phyloP scores from a whole-genome alignment of 768 basidiomycete genomes.

The Agaricus blazei region DNA sequence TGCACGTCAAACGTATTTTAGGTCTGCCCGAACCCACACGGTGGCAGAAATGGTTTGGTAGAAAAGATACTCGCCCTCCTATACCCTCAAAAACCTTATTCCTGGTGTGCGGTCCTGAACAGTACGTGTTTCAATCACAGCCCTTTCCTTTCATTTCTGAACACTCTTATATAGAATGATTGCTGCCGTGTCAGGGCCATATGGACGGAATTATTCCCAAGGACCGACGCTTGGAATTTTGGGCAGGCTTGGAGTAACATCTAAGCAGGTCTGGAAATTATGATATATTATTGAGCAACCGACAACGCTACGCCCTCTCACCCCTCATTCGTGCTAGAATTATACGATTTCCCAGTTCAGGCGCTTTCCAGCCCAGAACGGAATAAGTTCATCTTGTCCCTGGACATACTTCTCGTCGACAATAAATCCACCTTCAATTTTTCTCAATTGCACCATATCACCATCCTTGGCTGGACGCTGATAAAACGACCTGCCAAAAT shows the following conservation, averaged over 20 bases:
- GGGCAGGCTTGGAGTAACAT: constrained; percentile 55
- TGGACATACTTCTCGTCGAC: constrained; percentile 46
- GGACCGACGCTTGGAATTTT: constrained; percentile 65
- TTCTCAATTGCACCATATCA: constrained; percentile 39
- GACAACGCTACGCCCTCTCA: neutral
- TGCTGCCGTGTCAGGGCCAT: constrained; percentile 66
- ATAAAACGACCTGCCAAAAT: constrained; percentile 81
- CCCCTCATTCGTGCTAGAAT: neutral
- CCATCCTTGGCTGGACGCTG: constrained; percentile 25
- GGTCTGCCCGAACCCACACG: constrained; percentile 20
- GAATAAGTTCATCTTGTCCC: constrained; percentile 54
- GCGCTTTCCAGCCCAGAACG: constrained; percentile 85
- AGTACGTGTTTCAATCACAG: constrained; percentile 38
- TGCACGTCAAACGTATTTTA: constrained; percentile 39
- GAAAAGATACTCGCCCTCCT: constrained; percentile 14
- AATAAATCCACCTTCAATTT: constrained; percentile 26
- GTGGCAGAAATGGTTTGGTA: constrained; percentile 30
- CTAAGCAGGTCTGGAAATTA: constrained; percentile 67
- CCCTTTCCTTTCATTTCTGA: neutral
- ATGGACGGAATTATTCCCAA: constrained; percentile 72
- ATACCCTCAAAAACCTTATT: constrained; percentile 47
- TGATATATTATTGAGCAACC: constrained; percentile 20
- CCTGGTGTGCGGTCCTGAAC: constrained; percentile 81
- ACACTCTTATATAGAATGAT: constrained; percentile 55
- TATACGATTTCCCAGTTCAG: constrained; percentile 64